A percentile compares a stretch with the other conserved stretches of the same genome.
Evolutionary conservation across 345 rosid species (phyloP).

Genomic region (Salix udensis): DNA sequence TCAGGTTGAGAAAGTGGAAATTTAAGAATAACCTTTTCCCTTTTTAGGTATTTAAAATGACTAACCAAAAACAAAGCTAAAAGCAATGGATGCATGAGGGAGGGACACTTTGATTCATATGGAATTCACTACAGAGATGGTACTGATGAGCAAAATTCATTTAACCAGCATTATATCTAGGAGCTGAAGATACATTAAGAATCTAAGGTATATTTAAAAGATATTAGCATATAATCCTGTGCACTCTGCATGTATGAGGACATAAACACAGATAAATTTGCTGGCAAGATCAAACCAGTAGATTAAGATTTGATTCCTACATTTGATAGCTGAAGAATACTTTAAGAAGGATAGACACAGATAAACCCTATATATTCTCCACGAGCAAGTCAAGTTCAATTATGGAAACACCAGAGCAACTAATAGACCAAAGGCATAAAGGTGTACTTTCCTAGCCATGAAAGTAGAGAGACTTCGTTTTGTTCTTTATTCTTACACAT

Average conservation of each 20-base stretch:
- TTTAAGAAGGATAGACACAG: neutral
- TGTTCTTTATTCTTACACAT: constrained; percentile 48
- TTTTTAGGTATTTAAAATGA: neutral
- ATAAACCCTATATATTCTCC: neutral
- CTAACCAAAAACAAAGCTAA: neutral
- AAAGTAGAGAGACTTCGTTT: neutral
- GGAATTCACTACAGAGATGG: neutral
- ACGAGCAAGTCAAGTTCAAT: neutral
- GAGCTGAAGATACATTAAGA: neutral
- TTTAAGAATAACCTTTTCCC: neutral
- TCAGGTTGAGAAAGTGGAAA: neutral
- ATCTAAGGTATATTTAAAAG: neutral
- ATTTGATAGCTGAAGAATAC: neutral
- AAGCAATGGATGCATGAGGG: neutral
- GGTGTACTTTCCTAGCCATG: neutral
- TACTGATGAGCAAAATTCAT: neutral
- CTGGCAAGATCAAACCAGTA: neutral
- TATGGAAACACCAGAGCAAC: neutral
- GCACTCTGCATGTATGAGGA: neutral
- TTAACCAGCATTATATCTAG: neutral
- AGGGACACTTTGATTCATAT: too few species aligned
- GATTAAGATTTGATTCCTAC: neutral
- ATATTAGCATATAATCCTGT: neutral
- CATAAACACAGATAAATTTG: neutral
- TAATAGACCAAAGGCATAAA: neutral